Evolutionary conservation across 495 filamentous ascomycete species (phyloP), one percentile per base, ranked within the genome.

Genomic region (Penicillium riverlandense): DNA sequence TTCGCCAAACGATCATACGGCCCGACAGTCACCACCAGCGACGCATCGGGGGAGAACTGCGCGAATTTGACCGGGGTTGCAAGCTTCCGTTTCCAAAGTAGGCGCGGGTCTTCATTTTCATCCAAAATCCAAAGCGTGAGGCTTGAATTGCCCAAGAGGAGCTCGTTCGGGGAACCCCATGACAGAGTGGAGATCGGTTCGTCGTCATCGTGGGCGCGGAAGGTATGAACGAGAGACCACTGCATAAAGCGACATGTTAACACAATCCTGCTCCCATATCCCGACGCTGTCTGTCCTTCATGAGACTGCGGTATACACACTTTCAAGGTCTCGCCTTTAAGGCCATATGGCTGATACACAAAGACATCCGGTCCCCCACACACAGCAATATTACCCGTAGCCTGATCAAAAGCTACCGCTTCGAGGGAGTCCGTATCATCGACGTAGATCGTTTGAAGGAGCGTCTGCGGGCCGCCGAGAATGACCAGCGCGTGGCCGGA

Each of bases 381-480:
- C 38, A 79, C 76, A 29, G 88, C 89, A 61, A 98, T 86, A 72
- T 88, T 95, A 7, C 90, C 92, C 29, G 88, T 81, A 11, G 69
- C 67, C 52, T 95, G 86, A 52, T 94, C 84, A 45, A 96, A 77
- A 12, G 79, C 73, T 22, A 95, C 76, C 9, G 85, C 81, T 37
- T 89, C 77, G 32, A 97, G 76, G 6, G 69, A 67, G 7, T 77
- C 69, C 32, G 79, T 75, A 60, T 90, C 83, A 50, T 92, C 83
- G 57, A 90, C 78, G 68, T 95, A 96, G 46, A 90, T 86, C 0
- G 91, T 96, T 66, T 97, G 91, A 29, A 95, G 70, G 53, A 95
- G 76, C 43, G 78, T 72, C 56, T 86, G 72, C 47, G 87, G 78
- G 41, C 78, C 79, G 64, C 76, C 74, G 57, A 96, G 83, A 57